Base-by-base conservation (phyloP, 2,329 filamentous ascomycete species). In the Epichloe gansuensis region DNA sequence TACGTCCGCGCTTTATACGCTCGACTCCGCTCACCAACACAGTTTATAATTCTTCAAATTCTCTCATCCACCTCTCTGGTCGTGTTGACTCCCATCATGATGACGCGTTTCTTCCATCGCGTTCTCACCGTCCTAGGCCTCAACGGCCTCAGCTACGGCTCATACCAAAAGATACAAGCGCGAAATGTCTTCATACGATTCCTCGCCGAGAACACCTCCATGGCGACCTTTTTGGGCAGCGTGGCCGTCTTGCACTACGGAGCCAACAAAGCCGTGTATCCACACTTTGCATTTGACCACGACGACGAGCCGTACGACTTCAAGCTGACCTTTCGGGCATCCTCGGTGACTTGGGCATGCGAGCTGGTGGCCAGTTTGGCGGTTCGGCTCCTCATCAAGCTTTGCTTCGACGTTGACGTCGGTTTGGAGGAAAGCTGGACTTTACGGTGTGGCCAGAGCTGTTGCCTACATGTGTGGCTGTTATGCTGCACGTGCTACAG, bases 1-100 rank as follows among this genome's bases (percentile, higher is more conserved):
- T 86, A 85, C 66, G 82, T 86, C 12, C 80, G 82, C 50, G 81
- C 82, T 11, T 67, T 86, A 54, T 86, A 86, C 63, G 82, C 82
- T 13, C 80, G 82, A 17, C 75, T 86, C 13, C 81, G 82, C 56
- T 82, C 78, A 5, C 82, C 81, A 0, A 67, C 72, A 41, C 81
- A 85, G 65, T 86, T 86, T 67, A 72, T 85, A 53, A 72, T 78
- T 58, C 78, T 86, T 39, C 82, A 86, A 64, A 66, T 81, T 15
- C 71, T 86, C 55, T 85, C 81, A 1, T 83, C 80, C 17, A 75
- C 77, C 9, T 73, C 76, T 52, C 75, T 85, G 51, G 81, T 86
- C 59, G 71, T 85, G 55, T 69, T 85, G 39, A 81, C 77, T 3
- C 82, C 82, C 17, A 65, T 85, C 46, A 80, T 80, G 55, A 84